Evolutionary conservation across 345 rosid species (phyloP), one percentile per base, ranked within the genome.

Genomic region (Lepidium aucheri): DNA sequence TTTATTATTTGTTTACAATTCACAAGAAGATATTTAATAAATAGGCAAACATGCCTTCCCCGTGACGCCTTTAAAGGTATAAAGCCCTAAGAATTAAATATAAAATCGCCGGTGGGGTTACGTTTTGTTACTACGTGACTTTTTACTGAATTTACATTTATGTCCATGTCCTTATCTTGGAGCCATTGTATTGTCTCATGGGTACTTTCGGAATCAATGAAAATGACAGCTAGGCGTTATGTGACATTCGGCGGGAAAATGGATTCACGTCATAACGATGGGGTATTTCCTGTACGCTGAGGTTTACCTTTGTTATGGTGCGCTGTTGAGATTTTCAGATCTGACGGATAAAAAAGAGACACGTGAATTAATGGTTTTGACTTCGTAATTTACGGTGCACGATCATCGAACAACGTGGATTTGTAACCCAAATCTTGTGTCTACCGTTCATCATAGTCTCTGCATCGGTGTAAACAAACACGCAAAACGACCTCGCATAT

Each of bases 101-200:
- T 57, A 59, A 41, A 65, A 42, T 66, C 76, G 72, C 72, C 72
- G 76, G 76, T 73, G 76, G 76, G 72, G 72, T 73, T 66, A 73
- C 76, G 76, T 73, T 56, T 59, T 71, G 70, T 64, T 63, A 63
- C 45, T 30, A 55, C 51, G 62, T 51, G 71, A 66, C 5, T 53
- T 62, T 57, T 12, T 57, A 0, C 0, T 0, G 0, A 6, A 57
- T 24, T 42, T 66, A 66, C 76, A 35, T 59, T 51, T 59, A 26
- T 43, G 52, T 3, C 67, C 76, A 18, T 52, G 72, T 66, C 53
- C 34, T 65, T 42, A 57, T 65, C 42, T 8, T 2, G 0, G 61
- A 63, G 24, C 64, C 65, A 56, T 13, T 4, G 42, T 43, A 28
- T 59, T 51, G 1, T 2, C 20, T 14, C 12, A 66, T 73, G 72